These are phyloP conservation scores for Glycine latifolia DNA, from an alignment of 306 rosid genomes.

Conservation along the genomic window DNA sequence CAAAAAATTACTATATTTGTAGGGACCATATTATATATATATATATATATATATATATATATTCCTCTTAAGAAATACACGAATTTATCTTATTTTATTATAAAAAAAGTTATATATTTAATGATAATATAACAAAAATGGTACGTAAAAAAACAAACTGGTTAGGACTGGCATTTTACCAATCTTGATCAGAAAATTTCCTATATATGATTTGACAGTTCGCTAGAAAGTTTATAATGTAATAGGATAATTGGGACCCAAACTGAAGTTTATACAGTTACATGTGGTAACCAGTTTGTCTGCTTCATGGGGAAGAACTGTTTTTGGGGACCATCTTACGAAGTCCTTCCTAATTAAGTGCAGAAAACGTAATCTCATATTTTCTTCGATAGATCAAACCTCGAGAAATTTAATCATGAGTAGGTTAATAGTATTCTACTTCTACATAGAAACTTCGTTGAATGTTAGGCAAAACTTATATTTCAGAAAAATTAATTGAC, in stretches of 20 bases:
- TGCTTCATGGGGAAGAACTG: background rate
- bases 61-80: too few relatives aligned
- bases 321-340: constrained; percentile 18
- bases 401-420: constrained; percentile 2
- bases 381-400: background rate
- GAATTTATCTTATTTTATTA: too few relatives aligned
- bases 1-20: too few relatives aligned
- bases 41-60: too few relatives aligned
- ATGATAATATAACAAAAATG: background rate
- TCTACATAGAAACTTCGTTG: background rate
- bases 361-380: background rate
- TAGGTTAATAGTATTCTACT: background rate
- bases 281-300: constrained; percentile 28
- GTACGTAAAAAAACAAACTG: background rate
- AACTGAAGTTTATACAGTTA: constrained; percentile 38
- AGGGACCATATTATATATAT: background rate
- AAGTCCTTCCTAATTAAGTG: background rate
- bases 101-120: too few relatives aligned
- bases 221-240: constrained; percentile 6
- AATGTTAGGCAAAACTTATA: background rate
- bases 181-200: background rate
- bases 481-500: too few relatives aligned
- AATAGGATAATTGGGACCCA: constrained; percentile 39
- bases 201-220: constrained; percentile 30
- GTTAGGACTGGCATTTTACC: background rate